phyloP scores from a whole-genome alignment of 352 stramenopile genomes.

The Phytophthora cajani region DNA sequence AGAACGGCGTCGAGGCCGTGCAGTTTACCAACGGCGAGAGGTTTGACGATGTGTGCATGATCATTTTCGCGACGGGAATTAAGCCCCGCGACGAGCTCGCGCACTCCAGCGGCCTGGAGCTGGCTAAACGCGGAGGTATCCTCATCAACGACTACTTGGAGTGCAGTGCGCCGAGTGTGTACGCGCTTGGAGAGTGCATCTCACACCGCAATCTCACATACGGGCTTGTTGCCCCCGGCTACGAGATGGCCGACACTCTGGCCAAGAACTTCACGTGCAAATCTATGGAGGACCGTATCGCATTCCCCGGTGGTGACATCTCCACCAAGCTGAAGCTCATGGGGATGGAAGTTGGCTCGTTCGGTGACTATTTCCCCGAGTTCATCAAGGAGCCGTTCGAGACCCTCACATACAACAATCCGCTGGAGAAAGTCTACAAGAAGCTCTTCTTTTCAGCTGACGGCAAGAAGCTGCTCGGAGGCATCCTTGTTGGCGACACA shows the following conservation, averaged over 20 bases:
- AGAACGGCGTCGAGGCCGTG: slow-evolving; percentile 68
- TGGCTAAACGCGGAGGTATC: slow-evolving; percentile 88
- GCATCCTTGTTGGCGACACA: slow-evolving; percentile 93
- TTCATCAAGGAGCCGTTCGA: slow-evolving; percentile 73
- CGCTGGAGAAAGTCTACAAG: slow-evolving; percentile 89
- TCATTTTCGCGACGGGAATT: slow-evolving; percentile 92
- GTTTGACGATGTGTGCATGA: slow-evolving; percentile 89
- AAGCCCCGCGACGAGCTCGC: slow-evolving; percentile 92
- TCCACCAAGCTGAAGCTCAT: slow-evolving; percentile 95
- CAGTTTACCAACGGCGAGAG: slow-evolving; percentile 86
- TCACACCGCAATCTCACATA: slow-evolving; percentile 93
- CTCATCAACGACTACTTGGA: slow-evolving; percentile 89
- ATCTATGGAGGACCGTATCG: slow-evolving; percentile 34
- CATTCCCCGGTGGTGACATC: slow-evolving; percentile 89
- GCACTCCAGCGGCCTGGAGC: slow-evolving; percentile 57
- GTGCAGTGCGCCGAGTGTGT: slow-evolving; percentile 79
- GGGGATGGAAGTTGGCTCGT: slow-evolving; percentile 93
- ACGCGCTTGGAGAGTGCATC: slow-evolving; percentile 92
- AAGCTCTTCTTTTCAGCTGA: slow-evolving; percentile 94
- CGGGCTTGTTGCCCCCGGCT: slow-evolving; percentile 92
- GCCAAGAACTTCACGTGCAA: slow-evolving; percentile 77
- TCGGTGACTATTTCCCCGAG: slow-evolving; percentile 86
- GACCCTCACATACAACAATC: slow-evolving; percentile 91
- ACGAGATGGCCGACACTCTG: slow-evolving; percentile 91
- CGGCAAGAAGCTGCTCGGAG: slow-evolving; percentile 75